Percentiles rank a stretch among this genome's conserved stretches.
phyloP scores from a whole-genome alignment of 1,284 basidiomycete species.

The Naganishia cerealis region DNA sequence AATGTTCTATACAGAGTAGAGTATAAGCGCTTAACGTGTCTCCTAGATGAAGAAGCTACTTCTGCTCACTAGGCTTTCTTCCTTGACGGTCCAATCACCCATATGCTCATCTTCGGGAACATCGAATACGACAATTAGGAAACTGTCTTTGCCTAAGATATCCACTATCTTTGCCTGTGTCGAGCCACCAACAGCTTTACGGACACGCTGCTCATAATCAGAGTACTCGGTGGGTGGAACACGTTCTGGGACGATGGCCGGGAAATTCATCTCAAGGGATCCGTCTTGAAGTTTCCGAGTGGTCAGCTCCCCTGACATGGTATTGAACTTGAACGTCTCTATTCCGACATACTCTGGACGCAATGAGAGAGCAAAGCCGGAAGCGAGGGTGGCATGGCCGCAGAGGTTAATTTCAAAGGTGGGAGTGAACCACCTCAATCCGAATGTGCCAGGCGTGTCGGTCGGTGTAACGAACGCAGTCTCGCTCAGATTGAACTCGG shows the following conservation, averaged over 20 bases:
- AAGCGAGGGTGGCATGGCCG: constrained; percentile 35
- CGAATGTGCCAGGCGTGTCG: constrained; percentile 15
- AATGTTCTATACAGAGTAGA: background rate
- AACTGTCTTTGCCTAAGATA: constrained; percentile 24
- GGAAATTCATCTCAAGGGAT: constrained; percentile 33
- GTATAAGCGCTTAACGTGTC: background rate
- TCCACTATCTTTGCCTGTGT: constrained; percentile 10
- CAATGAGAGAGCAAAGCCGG: constrained; percentile 26
- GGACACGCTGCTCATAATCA: constrained; percentile 5
- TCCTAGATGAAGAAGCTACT: too few relatives aligned
- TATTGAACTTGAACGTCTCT: constrained; percentile 28
- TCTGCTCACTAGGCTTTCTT: constrained; percentile 22
- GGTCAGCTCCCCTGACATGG: constrained; percentile 24
- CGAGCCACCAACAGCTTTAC: background rate
- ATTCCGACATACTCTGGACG: constrained; percentile 10
- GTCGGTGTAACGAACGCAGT: constrained; percentile 33
- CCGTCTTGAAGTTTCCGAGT: constrained; percentile 24
- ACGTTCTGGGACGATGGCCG: constrained; percentile 24
- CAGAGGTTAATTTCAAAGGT: constrained; percentile 31
- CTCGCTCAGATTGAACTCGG: constrained; percentile 33
- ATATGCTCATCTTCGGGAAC: constrained; percentile 11
- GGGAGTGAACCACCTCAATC: constrained; percentile 33
- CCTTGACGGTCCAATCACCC: constrained; percentile 23
- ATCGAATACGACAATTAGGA: constrained; percentile 29
- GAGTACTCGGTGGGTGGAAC: constrained; percentile 11